Base-by-base conservation (phyloP, 2,329 filamentous ascomycete species). In the Sclerotinia nivalis region DNA sequence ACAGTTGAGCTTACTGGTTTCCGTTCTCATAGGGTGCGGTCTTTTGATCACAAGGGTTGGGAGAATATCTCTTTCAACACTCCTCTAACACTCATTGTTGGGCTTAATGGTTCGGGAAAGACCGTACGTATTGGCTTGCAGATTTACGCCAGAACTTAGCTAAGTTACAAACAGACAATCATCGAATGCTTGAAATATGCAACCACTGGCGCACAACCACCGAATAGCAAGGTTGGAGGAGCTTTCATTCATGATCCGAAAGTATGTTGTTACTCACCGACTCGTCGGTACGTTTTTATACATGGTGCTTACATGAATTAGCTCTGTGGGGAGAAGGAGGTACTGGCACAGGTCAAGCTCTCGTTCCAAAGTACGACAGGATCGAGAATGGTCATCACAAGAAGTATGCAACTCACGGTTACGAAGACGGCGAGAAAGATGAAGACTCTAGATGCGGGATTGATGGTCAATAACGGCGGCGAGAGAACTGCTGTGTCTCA, bases 161-260 rank as follows among this genome's bases (percentile, higher is more conserved):
- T 73, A 70, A 78, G 66, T 68, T 22, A 64, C 31, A 37, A 49
- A n/a, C 69, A 87, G 83, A 98, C 96, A 70, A 97, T 99, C 78
- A 99, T 99, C 81, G 96, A 99, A 81, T 97, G 93, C 79, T 91
- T 99, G 77, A 97, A 97, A 79, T 99, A 97, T 88, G 94, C 93
- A 66, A 97, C 96, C 25, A 97, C 94, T 10, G 96, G 96, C 69
- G 92, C 96, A 77, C 87, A 97, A 61, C 96, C 96, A 1, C 93
- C 96, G 45, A 97, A 97, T 83, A 94, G 90, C 78, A 89, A 86
- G 83, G 91, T 90, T 75, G 91, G 91, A 40, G 94, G 93, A 45
- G 94, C 95, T 64, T 99, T 98, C 79, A 93, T 99, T 73, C 95
- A 99, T 79, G 96, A 99, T 77, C 96, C 96, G n/a, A 96, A 96